Conservation (phyloP, 805 yeast species). For the Lipomyces spencermartinsiae region DNA sequence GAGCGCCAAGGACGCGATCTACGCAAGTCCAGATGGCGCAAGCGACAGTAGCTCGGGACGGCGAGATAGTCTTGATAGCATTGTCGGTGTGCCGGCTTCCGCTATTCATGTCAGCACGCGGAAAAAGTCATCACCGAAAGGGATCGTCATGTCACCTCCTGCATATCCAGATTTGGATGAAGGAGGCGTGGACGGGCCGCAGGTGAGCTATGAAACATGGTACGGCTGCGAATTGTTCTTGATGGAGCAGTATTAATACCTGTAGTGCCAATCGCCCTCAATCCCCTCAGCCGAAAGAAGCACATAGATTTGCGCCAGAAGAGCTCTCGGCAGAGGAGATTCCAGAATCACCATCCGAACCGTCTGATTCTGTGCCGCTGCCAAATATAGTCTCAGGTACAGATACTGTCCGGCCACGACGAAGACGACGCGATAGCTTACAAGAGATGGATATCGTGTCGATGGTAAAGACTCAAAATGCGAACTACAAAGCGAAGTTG, state of each 20-base stretch:
- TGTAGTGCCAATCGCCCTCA: not conserved
- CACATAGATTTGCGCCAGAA: slow-evolving; percentile 19
- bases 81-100: not conserved
- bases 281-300: slow-evolving; percentile 15
- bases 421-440: slow-evolving; percentile 34
- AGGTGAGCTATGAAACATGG: not conserved
- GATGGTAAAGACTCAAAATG: slow-evolving; percentile 26
- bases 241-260: not conserved
- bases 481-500: slow-evolving; percentile 25
- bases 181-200: not conserved
- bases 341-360: slow-evolving; percentile 22
- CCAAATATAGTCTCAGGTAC: slow-evolving; percentile 10
- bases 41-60: not conserved
- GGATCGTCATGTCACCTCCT: not conserved
- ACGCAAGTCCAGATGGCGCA: not conserved
- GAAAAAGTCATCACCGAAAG: slow-evolving; percentile 24
- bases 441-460: slow-evolving; percentile 35
- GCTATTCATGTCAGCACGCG: slow-evolving; percentile 22
- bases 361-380: not conserved
- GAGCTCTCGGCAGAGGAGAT: slow-evolving; percentile 22
- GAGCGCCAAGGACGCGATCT: slow-evolving; percentile 13
- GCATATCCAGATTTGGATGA: not conserved
- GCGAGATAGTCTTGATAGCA: not conserved
- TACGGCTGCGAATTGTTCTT: not conserved
- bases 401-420: slow-evolving; percentile 21